Conservation (phyloP, 2,329 filamentous ascomycete genomes). For the Penicillium sp. region DNA sequence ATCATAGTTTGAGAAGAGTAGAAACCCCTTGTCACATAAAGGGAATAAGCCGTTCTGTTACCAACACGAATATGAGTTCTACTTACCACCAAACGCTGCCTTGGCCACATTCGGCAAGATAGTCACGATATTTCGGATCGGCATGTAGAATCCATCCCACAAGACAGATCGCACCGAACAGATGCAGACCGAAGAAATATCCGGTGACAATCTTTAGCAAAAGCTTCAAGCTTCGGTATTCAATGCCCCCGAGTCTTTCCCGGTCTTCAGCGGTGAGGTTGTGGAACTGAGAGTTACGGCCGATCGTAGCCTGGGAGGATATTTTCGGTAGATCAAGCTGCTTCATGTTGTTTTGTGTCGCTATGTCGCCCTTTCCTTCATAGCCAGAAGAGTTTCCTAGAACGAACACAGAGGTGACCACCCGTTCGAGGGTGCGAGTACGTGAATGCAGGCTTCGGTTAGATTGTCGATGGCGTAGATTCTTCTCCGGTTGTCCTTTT, state of each 20-base stretch:
- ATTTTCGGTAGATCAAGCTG: conserved; percentile 43
- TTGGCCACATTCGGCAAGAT: conserved; percentile 46
- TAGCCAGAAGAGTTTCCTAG: conserved; percentile 18
- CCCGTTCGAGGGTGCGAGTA: conserved; percentile 12
- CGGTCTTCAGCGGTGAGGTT: conserved; percentile 48
- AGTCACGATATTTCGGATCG: conserved; percentile 46
- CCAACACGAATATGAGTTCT: neutral
- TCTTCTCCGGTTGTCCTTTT: conserved; percentile 4
- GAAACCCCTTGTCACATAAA: conserved; percentile 45
- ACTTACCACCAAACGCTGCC: conserved; percentile 56
- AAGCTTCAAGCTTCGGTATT: conserved; percentile 56
- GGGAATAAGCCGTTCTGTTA: neutral
- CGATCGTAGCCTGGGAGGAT: conserved; percentile 50
- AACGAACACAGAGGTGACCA: conserved; percentile 15
- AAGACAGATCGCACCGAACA: conserved; percentile 55
- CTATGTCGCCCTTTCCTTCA: neutral
- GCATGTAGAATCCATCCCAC: conserved; percentile 54
- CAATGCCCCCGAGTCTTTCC: conserved; percentile 56
- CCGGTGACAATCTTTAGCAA: conserved; percentile 53
- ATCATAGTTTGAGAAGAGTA: conserved; percentile 58
- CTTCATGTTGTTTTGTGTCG: conserved; percentile 16
- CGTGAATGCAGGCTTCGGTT: conserved; percentile 10
- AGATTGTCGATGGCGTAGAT: conserved; percentile 1
- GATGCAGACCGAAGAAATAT: conserved; percentile 53
- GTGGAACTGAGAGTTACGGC: conserved; percentile 53